Conservation (phyloP, 176 grass and related monocot genomes). For the Avena insularis region DNA sequence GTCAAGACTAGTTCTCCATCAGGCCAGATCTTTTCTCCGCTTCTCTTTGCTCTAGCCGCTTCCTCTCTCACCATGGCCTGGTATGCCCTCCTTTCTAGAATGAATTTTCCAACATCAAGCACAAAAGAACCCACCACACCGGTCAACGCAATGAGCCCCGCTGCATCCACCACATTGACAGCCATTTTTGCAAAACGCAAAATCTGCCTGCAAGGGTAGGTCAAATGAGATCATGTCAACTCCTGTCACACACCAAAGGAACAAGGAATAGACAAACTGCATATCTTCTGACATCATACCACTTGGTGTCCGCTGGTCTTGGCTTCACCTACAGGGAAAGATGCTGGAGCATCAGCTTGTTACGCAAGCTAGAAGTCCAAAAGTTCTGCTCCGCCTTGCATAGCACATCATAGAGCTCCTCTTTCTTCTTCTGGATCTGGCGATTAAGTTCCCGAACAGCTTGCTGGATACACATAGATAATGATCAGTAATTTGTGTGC, state of each 20-base stretch:
- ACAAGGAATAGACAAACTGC: background rate
- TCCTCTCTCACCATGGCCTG: too few relatives aligned
- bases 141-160: too few relatives aligned
- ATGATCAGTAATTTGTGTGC: too few relatives aligned
- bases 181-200: background rate
- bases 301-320: background rate
- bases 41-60: too few relatives aligned
- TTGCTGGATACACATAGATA: background rate
- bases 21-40: too few relatives aligned
- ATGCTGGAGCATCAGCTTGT: background rate
- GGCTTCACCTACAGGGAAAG: background rate
- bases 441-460: background rate
- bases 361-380: background rate
- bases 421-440: background rate
- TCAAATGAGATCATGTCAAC: background rate
- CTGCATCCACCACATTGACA: background rate
- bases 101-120: too few relatives aligned
- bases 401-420: background rate
- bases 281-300: background rate
- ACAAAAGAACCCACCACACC: background rate
- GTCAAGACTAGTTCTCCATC: too few relatives aligned
- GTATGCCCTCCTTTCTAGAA: too few relatives aligned
- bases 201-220: background rate
- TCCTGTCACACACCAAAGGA: background rate
- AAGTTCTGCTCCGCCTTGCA: background rate